These are phyloP conservation scores for Sinapis alba DNA, from an alignment of 441 rosid species.

Conservation along the genomic window DNA sequence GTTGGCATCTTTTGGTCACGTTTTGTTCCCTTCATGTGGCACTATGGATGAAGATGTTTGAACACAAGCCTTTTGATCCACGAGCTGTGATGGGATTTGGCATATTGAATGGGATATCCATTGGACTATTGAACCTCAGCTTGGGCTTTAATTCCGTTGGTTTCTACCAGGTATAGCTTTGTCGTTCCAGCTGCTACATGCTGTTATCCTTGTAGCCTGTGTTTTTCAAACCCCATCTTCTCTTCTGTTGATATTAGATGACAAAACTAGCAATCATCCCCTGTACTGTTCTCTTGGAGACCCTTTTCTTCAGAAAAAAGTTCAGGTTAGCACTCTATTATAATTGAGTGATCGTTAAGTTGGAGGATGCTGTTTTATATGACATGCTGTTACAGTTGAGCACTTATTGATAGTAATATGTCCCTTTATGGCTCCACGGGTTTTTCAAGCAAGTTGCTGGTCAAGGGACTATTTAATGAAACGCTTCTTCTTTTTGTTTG, in stretches of 20 bases:
- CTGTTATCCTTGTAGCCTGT: not conserved
- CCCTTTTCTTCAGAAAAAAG: slow-evolving; percentile 87
- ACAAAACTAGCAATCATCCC: slow-evolving; percentile 97
- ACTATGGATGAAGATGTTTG: slow-evolving; percentile 93
- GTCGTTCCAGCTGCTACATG: slow-evolving; percentile 18
- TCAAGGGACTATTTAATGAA: no score
- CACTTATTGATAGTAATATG: no score
- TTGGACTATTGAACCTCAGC: slow-evolving; percentile 96
- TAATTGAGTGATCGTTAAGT: not conserved
- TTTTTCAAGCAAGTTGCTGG: no score
- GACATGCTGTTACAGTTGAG: no score
- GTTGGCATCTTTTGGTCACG: slow-evolving; percentile 99
- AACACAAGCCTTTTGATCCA: slow-evolving; percentile 98
- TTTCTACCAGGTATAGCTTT: slow-evolving; percentile 80
- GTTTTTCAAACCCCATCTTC: slow-evolving; percentile 11
- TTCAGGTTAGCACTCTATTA: slow-evolving; percentile 65
- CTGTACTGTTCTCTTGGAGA: slow-evolving; percentile 95
- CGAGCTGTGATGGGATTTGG: slow-evolving; percentile 99
- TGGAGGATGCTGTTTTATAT: slow-evolving; percentile 21
- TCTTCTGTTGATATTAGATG: slow-evolving; percentile 61
- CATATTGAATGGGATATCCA: slow-evolving; percentile 91
- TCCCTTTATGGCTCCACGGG: no score
- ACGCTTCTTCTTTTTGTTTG: slow-evolving; percentile 47
- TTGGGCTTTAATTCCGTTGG: slow-evolving; percentile 99
- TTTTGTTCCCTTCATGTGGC: slow-evolving; percentile 99